Evolutionary conservation across 2,329 filamentous ascomycete species (phyloP), one percentile per base, ranked within the genome.

Genomic region (Pseudocercospora musae): DNA sequence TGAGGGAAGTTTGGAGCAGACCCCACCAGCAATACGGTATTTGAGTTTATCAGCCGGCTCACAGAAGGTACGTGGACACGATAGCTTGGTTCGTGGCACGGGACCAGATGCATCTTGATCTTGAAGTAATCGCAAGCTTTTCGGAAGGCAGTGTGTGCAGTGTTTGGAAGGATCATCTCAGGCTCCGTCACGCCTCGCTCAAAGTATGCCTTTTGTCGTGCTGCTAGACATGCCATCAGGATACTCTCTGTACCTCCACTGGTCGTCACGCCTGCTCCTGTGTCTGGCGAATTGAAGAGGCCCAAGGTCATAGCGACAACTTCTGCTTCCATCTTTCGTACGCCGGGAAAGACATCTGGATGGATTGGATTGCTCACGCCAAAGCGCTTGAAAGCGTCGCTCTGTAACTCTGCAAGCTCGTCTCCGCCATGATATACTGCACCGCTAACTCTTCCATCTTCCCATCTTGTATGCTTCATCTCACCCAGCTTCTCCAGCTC

Each of bases 301-400:
- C 64, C 68, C 58, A 75, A 58, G 0, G 96, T 92, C 94, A 99
- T 99, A 68, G 93, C 90, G 57, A 99, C 95, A 65, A 99, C 82
- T 80, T 99, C 95, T 49, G 95, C 94, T 81, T 99, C 95, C 95
- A 99, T 99, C 85, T 99, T 99, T 72, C 95, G 84, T 57, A 99
- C 93, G 27, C 94, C 95, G 15, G 95, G 95, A 79, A 99, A 99
- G 48, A 99, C 94, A 78, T 99, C 95, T 6, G 95, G 95, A 76
- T 99, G 95, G 69, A 99, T 95, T 2, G 95, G 95, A 77, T 99
- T 99, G 42, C 92, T 86, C 29, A 99, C 95, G 56, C 92, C 94
- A 76, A 99, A 99, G 77, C 90, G 90, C 68, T 90, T 90, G 82
- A 94, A 98, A 0, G 95, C 94, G 75, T 97, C 91, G 5, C 91